A percentile compares a stretch with the other conserved stretches of the same genome.
phyloP scores from a whole-genome alignment of 2,329 filamentous ascomycete genomes.

The Fusarium pseudoanthophilum region DNA sequence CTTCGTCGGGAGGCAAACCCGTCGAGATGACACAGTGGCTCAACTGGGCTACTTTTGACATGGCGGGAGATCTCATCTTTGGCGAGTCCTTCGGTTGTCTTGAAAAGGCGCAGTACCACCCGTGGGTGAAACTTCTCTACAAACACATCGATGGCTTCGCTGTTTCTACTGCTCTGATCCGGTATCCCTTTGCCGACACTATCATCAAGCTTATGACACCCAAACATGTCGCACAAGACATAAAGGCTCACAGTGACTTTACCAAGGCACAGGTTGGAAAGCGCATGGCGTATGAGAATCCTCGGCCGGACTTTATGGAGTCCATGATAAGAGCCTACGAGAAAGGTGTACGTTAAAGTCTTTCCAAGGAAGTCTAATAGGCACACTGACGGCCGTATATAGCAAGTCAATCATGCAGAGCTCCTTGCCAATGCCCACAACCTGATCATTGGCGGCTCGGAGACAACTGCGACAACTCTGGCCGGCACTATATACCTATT shows the following conservation, averaged over 20 bases:
- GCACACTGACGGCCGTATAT: not conserved
- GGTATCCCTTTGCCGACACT: not conserved
- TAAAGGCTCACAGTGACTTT: not conserved
- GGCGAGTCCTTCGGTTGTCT: not conserved
- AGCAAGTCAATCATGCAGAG: not conserved
- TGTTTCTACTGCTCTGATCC: not conserved
- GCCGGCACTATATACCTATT: not conserved
- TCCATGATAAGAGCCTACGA: not conserved
- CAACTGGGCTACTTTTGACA: not conserved
- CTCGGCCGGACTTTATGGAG: not conserved
- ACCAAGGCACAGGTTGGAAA: not conserved
- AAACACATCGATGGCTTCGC: not conserved
- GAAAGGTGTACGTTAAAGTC: not conserved
- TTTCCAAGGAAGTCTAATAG: not conserved
- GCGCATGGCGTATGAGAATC: not conserved
- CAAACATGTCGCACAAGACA: not conserved
- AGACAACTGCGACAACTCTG: not conserved
- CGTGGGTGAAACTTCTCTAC: not conserved
- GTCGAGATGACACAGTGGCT: not conserved
- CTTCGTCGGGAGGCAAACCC: rapidly evolving
- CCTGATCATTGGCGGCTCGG: not conserved
- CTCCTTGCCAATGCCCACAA: not conserved
- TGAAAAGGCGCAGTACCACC: not conserved
- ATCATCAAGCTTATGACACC: not conserved
- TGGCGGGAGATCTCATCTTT: not conserved